Percentiles rank a stretch among this genome's conserved stretches.
Evolutionary conservation across 495 filamentous ascomycete genomes (phyloP).

Genomic region (Parachaetomium inaequale): DNA sequence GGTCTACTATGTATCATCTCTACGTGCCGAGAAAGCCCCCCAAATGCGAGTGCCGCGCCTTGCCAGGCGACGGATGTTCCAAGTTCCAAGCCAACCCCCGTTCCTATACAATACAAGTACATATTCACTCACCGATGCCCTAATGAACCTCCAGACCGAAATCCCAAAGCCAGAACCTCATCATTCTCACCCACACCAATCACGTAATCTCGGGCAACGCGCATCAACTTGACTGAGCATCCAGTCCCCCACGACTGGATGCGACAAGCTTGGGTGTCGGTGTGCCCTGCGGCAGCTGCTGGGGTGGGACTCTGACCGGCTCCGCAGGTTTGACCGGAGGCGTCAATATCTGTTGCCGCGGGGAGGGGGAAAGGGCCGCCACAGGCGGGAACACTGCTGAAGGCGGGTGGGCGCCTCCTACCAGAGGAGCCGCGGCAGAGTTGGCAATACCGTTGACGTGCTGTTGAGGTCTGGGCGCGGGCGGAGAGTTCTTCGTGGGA

Average conservation of each 20-base stretch:
- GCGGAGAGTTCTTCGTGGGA: conserved; percentile 67
- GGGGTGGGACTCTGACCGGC: conserved; percentile 25
- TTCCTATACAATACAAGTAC: background rate
- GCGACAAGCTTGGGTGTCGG: conserved; percentile 1
- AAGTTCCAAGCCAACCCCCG: background rate
- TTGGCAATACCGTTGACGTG: conserved; percentile 19
- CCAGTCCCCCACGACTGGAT: background rate
- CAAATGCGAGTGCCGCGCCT: background rate
- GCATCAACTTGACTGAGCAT: background rate
- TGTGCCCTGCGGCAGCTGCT: background rate
- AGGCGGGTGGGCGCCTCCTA: conserved; percentile 25
- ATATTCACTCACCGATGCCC: background rate
- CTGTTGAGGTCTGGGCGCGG: conserved; percentile 29
- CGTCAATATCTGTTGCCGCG: conserved; percentile 47
- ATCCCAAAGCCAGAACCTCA: background rate
- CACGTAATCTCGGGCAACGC: background rate
- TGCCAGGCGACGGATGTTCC: background rate
- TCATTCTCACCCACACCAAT: background rate
- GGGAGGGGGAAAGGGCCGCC: conserved; percentile 50
- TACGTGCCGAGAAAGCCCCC: background rate
- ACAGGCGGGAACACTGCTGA: conserved; percentile 49
- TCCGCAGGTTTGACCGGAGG: conserved; percentile 48
- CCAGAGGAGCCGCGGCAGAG: conserved; percentile 22
- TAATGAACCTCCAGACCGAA: too few species aligned
- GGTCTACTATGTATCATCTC: background rate